Percentiles rank a stretch among this genome's conserved stretches.
Evolutionary conservation across 441 rosid species (phyloP).

Genomic region (Euphorbia corollata): DNA sequence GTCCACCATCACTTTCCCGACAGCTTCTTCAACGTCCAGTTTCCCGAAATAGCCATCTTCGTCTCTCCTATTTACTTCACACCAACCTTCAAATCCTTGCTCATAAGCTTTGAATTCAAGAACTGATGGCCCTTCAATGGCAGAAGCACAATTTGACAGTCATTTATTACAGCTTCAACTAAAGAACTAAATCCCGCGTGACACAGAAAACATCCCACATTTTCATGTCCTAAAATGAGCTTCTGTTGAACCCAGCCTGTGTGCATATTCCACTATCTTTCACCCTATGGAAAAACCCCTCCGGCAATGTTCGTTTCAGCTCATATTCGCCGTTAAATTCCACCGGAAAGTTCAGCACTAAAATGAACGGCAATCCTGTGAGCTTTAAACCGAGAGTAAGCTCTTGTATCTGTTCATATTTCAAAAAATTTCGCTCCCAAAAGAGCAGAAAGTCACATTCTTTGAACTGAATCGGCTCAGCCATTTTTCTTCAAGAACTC

Average conservation of each 20-base stretch:
- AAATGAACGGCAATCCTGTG: constrained; percentile 27
- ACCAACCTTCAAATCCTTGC: constrained; percentile 25
- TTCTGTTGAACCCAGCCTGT: constrained; percentile 33
- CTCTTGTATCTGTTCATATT: constrained; percentile 20
- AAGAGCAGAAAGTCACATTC: constrained; percentile 29
- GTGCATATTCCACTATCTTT: constrained; percentile 25
- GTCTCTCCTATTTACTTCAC: constrained; percentile 26
- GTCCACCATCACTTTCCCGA: constrained; percentile 24
- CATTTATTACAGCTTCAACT: constrained; percentile 27
- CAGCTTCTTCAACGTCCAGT: constrained; percentile 24
- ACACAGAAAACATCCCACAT: constrained; percentile 27
- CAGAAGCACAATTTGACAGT: constrained; percentile 31
- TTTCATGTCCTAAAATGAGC: constrained; percentile 23
- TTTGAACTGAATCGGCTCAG: constrained; percentile 19
- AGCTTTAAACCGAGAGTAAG: constrained; percentile 29
- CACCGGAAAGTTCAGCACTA: constrained; percentile 26
- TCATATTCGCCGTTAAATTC: constrained; percentile 3
- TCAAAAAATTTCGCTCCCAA: constrained; percentile 35
- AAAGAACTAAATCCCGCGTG: constrained; percentile 34
- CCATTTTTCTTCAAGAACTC: constrained; percentile 28
- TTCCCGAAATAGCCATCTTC: constrained; percentile 29
- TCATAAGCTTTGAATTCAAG: constrained; percentile 31
- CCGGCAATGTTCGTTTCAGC: constrained; percentile 18
- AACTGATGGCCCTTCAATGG: constrained; percentile 35
- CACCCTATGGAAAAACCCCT: constrained; percentile 26